Evolutionary conservation across 75 land plant species (phyloP).

Genomic region (Picea sitchensis): DNA sequence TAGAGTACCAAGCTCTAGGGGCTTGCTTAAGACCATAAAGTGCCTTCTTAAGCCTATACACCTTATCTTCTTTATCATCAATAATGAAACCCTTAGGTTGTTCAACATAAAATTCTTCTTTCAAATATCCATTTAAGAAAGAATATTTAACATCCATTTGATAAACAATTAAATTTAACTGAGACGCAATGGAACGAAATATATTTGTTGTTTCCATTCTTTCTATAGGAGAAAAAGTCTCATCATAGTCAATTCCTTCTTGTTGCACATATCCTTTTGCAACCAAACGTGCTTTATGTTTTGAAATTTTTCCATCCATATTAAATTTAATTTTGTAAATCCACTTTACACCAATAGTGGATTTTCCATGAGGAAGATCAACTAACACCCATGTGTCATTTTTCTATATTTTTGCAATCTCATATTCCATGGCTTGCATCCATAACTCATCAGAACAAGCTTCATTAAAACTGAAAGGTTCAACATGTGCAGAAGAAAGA

Average conservation of each 20-base stretch:
- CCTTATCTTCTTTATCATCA: constrained; percentile 13
- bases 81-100: constrained; percentile 13
- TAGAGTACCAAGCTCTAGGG: constrained; percentile 19
- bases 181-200: constrained; percentile 5
- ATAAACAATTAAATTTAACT: constrained; percentile 6
- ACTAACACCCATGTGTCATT: constrained; percentile 21
- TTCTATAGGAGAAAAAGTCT: constrained; percentile 9
- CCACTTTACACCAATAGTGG: constrained; percentile 10
- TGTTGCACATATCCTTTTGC: constrained; percentile 6
- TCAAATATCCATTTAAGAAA: constrained; percentile 11
- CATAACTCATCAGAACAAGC: constrained; percentile 9
- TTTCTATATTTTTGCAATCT: not conserved
- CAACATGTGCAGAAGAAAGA: not conserved
- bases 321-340: constrained; percentile 9
- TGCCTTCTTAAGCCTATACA: constrained; percentile 9
- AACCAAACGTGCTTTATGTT: constrained; percentile 10
- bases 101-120: constrained; percentile 14
- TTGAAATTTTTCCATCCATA: not conserved
- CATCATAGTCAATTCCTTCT: constrained; percentile 4
- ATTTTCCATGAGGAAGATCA: not conserved
- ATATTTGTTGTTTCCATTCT: constrained; percentile 9
- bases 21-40: constrained; percentile 24
- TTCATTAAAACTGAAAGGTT: constrained; percentile 3
- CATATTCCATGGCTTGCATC: not conserved
- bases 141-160: constrained; percentile 16